Conservation (phyloP, 805 yeast species). For the Candida verbasci region DNA sequence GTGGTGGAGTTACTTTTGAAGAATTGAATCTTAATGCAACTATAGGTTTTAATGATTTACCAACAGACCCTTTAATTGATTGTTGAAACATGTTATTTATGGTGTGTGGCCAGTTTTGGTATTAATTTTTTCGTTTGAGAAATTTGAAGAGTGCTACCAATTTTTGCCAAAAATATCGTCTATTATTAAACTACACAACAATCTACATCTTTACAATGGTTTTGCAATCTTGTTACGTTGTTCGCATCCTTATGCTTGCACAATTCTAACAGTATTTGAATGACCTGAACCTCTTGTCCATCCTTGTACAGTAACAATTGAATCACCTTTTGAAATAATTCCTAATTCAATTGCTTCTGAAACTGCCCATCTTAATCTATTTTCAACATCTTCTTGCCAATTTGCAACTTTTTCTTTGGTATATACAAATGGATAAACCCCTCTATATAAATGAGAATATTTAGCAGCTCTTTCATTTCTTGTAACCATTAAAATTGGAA, state of each 20-base stretch:
- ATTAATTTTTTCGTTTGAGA: too few species aligned
- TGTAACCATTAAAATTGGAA: conserved; percentile 97
- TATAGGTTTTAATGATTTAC: conserved; percentile 1
- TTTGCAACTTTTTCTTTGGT: conserved; percentile 57
- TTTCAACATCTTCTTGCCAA: conserved; percentile 97
- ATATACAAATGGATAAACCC: conserved; percentile 96
- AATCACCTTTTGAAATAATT: conserved; percentile 80
- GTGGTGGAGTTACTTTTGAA: neutral
- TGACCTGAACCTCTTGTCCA: conserved; percentile 98
- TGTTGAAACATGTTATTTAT: conserved; percentile 5
- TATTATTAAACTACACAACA: neutral
- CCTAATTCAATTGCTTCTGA: conserved; percentile 84
- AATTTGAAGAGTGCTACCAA: too few species aligned
- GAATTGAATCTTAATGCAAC: neutral
- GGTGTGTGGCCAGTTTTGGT: too few species aligned
- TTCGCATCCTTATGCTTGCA: conserved; percentile 76
- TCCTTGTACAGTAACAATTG: conserved; percentile 94
- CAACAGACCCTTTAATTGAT: neutral
- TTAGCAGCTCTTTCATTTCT: conserved; percentile 93
- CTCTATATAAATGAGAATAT: conserved; percentile 94
- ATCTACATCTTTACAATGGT: too few species aligned
- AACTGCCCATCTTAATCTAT: conserved; percentile 90
- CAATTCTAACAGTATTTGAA: conserved; percentile 95
- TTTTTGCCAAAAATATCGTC: neutral
- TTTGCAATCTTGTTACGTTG: too few species aligned